phyloP scores from a whole-genome alignment of 2,329 filamentous ascomycete species.

The Neurospora sp. region DNA sequence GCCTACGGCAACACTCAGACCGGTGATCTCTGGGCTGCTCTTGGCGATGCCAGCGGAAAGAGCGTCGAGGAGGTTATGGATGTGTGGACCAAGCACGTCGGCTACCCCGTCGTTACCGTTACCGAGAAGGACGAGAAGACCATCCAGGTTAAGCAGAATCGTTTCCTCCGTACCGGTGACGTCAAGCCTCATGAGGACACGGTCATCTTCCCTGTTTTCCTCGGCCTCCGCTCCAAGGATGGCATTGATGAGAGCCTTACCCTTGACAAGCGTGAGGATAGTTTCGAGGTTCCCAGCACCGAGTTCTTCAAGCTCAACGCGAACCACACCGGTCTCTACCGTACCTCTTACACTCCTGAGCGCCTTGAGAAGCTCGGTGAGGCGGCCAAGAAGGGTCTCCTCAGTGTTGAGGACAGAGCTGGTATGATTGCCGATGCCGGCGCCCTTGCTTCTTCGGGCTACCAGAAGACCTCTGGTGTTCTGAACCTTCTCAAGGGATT shows the following conservation, averaged over 20 bases:
- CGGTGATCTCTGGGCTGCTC: constrained; percentile 78
- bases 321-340: constrained; percentile 86
- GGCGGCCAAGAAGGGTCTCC: constrained; percentile 68
- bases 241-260: constrained; percentile 70
- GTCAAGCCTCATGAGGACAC: constrained; percentile 88
- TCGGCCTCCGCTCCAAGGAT: constrained; percentile 75
- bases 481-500: constrained; percentile 80
- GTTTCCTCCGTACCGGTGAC: constrained; percentile 85
- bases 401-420: constrained; percentile 82
- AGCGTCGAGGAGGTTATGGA: constrained; percentile 85
- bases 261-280: constrained; percentile 58
- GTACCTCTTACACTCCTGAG: constrained; percentile 76
- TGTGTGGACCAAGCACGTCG: constrained; percentile 94
- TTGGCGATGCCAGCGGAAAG: constrained; percentile 83
- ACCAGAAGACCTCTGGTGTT: constrained; percentile 86
- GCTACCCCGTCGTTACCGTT: constrained; percentile 83
- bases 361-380: constrained; percentile 79
- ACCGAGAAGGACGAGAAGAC: constrained; percentile 63
- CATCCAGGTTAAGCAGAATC: constrained; percentile 87
- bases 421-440: constrained; percentile 93
- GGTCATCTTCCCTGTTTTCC: constrained; percentile 79
- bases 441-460: constrained; percentile 79
- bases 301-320: constrained; percentile 97
- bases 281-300: constrained; percentile 65
- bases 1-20: constrained; percentile 95